Evolutionary conservation across 1,139 yeast species (phyloP).

Genomic region (Scheffersomyces titani): DNA sequence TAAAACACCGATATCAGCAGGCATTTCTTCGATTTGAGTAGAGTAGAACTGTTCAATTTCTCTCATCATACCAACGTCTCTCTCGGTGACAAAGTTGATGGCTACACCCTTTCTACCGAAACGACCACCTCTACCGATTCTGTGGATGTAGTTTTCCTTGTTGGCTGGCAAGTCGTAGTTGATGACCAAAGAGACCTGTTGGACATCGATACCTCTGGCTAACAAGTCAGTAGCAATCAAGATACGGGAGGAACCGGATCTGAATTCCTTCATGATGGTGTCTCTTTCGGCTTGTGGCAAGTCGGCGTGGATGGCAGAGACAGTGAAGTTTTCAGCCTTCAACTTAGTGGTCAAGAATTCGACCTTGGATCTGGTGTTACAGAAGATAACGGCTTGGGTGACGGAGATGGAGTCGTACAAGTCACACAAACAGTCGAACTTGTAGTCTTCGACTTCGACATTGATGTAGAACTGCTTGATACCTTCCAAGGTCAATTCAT

Average conservation of each 20-base stretch:
- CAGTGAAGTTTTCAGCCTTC: conserved; percentile 87
- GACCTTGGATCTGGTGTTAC: conserved; percentile 98
- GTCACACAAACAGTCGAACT: conserved; percentile 95
- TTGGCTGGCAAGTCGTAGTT: conserved; percentile 97
- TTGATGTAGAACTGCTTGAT: conserved; percentile 94
- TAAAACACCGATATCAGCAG: conserved; percentile 86
- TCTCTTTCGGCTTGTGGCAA: conserved; percentile 97
- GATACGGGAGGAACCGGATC: conserved; percentile 97
- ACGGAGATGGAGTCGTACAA: conserved; percentile 96
- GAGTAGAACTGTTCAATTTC: conserved; percentile 98
- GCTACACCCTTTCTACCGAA: conserved; percentile 99
- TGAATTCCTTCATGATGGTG: conserved; percentile 96
- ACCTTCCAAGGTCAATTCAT: conserved; percentile 97
- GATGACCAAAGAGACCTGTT: conserved; percentile 96
- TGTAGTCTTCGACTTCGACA: conserved; percentile 90
- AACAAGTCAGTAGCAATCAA: conserved; percentile 95
- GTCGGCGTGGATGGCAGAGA: conserved; percentile 96
- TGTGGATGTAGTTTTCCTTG: conserved; percentile 98
- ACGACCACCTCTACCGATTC: conserved; percentile 99
- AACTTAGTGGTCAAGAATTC: conserved; percentile 89
- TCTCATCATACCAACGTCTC: conserved; percentile 92
- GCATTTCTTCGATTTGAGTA: conserved; percentile 98
- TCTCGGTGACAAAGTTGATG: conserved; percentile 91
- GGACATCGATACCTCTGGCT: conserved; percentile 99
- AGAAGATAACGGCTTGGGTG: conserved; percentile 98